Evolutionary conservation across 331 rosid species (phyloP), one percentile per base, ranked within the genome.

Genomic region (Pyracantha coccinea): DNA sequence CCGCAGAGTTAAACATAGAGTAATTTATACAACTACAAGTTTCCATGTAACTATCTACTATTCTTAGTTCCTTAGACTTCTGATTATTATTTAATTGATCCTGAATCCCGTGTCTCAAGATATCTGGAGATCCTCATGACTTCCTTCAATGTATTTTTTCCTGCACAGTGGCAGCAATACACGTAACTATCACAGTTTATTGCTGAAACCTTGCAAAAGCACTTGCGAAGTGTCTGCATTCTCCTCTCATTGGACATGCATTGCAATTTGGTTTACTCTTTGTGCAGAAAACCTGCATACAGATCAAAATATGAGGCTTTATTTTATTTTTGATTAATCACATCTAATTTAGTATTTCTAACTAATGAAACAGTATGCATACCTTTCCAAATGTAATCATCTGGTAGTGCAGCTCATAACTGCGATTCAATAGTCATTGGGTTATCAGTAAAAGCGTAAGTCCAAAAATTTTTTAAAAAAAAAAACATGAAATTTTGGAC

Each of bases 181-280:
- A 14, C n/a, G 57, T 70, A 68, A 29, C 29, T 60, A 54, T 79
- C 55, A 73, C 69, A 35, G 19, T 61, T 71, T 29, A 68, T 81
- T 54, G 75, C 55, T 64, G 87, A 66, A 76, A 95, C 99, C 99
- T 95, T 81, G 97, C 99, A 81, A 92, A 95, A 78, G 99, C 99
- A 77, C 99, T 95, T 74, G 97, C 99, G 31, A 95, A 95, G 83
- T 95, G 98, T 72, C 96, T 90, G 87, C 99, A 95, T 67, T 95
- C 99, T 80, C 96, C 99, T 82, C 98, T 87, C 99, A 95, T 84
- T 44, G 99, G 99, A 77, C 99, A 95, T 66, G 99, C 97, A 76
- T 90, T 95, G 82, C 99, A 95, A 77, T 95, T 95, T 78, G 99
- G 99, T 65, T 90, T 86, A 53, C 80, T 88, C 82, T 92, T 95